These are phyloP conservation scores for Chrysoporthe deuterocubensis DNA, from an alignment of 2,329 filamentous ascomycete genomes.

Conservation along the genomic window DNA sequence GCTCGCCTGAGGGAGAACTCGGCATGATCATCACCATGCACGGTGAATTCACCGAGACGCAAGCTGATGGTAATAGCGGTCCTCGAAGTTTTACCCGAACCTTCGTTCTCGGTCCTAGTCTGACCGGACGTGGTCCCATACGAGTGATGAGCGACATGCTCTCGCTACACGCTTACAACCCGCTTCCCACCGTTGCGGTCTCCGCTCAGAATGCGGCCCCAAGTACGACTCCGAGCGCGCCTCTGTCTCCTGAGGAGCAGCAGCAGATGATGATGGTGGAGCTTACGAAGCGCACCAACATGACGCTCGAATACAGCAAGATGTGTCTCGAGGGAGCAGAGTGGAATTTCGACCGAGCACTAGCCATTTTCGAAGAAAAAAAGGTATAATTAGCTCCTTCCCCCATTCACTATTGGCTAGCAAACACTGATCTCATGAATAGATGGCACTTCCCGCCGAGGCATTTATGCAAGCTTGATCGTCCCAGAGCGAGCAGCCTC, in stretches of 20 bases:
- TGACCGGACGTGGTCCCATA: conserved; percentile 64
- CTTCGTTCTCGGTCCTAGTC: conserved; percentile 78
- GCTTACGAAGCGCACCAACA: conserved; percentile 75
- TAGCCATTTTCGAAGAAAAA: conserved; percentile 74
- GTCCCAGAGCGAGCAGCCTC: not conserved
- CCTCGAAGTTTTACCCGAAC: conserved; percentile 82
- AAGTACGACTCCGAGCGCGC: conserved; percentile 32
- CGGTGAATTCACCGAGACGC: conserved; percentile 80
- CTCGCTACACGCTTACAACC: conserved; percentile 68
- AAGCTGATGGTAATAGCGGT: conserved; percentile 58
- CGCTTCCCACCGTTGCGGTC: conserved; percentile 49
- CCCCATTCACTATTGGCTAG: conserved; percentile 26
- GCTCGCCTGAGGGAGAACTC: conserved; percentile 69
- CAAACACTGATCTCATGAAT: conserved; percentile 19
- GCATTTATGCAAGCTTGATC: conserved; percentile 25
- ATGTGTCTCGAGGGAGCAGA: conserved; percentile 79
- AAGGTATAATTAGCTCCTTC: conserved; percentile 57
- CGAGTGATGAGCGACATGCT: conserved; percentile 82
- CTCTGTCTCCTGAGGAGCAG: conserved; percentile 47
- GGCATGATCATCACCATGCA: conserved; percentile 81
- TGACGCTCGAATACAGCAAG: conserved; percentile 78
- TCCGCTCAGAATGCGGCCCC: conserved; percentile 34
- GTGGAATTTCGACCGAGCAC: conserved; percentile 79
- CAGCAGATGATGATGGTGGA: conserved; percentile 75
- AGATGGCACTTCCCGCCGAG: conserved; percentile 25